A percentile compares a stretch with the other conserved stretches of the same genome.
These are phyloP conservation scores for Claviceps digitariae DNA, from an alignment of 2,329 filamentous ascomycete genomes.

Conservation along the genomic window DNA sequence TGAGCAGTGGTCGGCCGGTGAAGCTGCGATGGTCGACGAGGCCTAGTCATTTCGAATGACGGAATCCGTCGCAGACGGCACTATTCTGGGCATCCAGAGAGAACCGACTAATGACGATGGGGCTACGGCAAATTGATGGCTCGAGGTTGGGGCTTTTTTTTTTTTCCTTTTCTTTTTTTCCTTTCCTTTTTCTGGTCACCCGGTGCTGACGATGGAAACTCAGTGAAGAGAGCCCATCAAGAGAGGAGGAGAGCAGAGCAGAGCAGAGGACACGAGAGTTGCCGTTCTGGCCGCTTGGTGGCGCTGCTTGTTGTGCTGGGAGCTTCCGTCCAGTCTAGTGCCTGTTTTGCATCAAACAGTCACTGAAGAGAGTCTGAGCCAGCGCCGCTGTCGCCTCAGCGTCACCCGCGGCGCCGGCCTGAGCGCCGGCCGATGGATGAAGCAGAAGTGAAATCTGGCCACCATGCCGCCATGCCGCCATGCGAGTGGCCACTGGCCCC, in stretches of 20 bases:
- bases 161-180: no score
- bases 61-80: neutral
- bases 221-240: no score
- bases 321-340: neutral
- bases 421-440: neutral
- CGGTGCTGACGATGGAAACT: no score
- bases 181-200: no score
- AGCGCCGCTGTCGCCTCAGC: neutral
- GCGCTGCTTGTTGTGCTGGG: neutral
- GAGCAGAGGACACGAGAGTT: neutral
- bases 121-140: neutral
- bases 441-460: no score
- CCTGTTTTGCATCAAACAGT: no score
- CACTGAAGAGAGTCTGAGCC: no score
- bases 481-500: no score
- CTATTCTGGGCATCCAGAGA: neutral
- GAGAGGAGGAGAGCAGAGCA: no score
- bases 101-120: neutral
- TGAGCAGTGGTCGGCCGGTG: neutral
- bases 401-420: neutral
- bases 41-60: neutral
- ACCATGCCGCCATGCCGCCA: neutral
- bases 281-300: conserved; percentile 4
- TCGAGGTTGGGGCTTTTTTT: no score
- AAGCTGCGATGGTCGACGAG: neutral